Percentiles rank a stretch among this genome's conserved stretches.
Evolutionary conservation across 2,329 filamentous ascomycete species (phyloP).

Genomic region (Claviceps fusiformis): DNA sequence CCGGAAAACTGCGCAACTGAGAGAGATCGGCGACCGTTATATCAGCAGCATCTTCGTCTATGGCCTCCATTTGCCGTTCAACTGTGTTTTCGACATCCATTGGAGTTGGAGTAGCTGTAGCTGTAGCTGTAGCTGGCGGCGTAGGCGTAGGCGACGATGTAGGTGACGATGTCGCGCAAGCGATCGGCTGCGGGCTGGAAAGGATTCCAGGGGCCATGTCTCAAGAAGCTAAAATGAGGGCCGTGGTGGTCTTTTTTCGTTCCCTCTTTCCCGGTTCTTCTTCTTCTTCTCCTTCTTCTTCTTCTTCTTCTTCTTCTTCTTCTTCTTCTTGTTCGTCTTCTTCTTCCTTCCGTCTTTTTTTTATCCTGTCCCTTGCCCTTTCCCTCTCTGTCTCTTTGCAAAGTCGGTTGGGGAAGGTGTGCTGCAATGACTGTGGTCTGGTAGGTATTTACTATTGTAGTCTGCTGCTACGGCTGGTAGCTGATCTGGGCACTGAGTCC

Average conservation of each 20-base stretch:
- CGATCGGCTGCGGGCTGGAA: background rate
- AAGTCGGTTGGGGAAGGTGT: background rate
- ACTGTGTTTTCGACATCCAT: constrained; percentile 6
- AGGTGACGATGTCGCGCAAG: background rate
- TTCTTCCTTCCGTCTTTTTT: too few relatives aligned
- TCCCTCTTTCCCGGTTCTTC: too few relatives aligned
- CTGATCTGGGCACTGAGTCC: background rate
- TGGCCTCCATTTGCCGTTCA: constrained; percentile 9
- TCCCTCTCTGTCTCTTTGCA: background rate
- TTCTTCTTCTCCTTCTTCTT: background rate
- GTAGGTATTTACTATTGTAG: background rate
- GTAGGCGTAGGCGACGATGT: background rate
- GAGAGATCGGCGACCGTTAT: constrained; percentile 31
- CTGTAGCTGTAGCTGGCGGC: background rate
- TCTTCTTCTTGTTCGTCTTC: background rate
- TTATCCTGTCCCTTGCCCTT: background rate
- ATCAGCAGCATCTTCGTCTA: constrained; percentile 16
- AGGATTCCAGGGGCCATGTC: constrained; percentile 6
- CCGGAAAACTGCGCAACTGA: constrained; percentile 33
- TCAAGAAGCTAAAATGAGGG: background rate
- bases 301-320: background rate
- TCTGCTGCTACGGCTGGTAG: background rate
- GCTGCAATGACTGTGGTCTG: background rate
- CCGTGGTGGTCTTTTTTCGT: background rate
- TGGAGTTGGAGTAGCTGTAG: background rate